These are phyloP conservation scores for Astrothelium subdiscretum DNA, from an alignment of 495 filamentous ascomycete genomes.

Conservation along the genomic window DNA sequence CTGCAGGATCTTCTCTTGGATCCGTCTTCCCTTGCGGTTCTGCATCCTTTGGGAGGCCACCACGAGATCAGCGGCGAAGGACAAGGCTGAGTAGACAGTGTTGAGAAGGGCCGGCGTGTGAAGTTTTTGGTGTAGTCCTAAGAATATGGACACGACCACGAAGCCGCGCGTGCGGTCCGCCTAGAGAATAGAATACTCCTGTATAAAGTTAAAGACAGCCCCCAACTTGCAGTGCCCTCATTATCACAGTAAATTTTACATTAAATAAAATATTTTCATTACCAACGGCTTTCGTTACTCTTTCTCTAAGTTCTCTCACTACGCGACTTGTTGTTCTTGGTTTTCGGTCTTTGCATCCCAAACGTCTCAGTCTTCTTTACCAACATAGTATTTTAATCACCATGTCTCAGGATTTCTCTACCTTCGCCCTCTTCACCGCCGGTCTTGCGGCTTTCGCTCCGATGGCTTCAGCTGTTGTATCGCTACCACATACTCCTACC, in stretches of 20 bases:
- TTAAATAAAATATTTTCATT: no score
- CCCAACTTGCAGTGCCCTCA: no score
- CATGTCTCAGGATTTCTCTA: slow-evolving; percentile 29
- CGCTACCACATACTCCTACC: neutral
- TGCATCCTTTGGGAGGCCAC: neutral
- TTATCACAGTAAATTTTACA: no score
- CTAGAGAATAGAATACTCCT: neutral
- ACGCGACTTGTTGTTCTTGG: no score
- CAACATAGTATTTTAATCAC: slow-evolving; percentile 4
- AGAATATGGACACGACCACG: neutral
- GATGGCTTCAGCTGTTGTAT: neutral
- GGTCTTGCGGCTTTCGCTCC: slow-evolving; percentile 27
- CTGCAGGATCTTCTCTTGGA: no score
- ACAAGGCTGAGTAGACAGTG: no score
- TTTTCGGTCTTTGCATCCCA: neutral
- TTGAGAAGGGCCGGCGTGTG: no score
- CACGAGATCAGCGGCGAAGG: no score
- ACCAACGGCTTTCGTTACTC: no score
- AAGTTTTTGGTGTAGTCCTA: neutral
- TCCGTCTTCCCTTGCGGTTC: neutral
- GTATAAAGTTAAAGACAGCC: neutral
- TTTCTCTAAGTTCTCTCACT: neutral
- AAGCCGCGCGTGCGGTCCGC: neutral
- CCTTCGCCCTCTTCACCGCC: slow-evolving; percentile 33
- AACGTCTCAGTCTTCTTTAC: neutral